Conservation (phyloP, 2,329 filamentous ascomycete genomes). For the Exophiala bonariae region DNA sequence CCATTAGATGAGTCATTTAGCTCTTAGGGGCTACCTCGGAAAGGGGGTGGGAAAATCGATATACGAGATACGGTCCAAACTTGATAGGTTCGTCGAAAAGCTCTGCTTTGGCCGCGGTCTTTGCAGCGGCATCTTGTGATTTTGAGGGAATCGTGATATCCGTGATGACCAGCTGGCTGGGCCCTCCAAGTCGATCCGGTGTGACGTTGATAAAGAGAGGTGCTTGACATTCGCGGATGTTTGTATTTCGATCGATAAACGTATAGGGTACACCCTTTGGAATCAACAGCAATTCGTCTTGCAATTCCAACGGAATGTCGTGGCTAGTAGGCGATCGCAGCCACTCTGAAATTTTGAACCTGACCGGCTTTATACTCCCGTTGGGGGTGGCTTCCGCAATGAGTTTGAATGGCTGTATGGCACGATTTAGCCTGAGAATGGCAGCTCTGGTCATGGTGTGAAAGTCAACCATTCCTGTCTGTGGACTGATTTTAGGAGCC, state of each 20-base stretch:
- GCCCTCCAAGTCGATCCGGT: background rate
- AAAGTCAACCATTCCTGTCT: conserved; percentile 66
- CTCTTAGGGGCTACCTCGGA: background rate
- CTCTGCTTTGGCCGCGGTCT: conserved; percentile 17
- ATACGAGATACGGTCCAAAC: conserved; percentile 15
- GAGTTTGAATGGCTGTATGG: conserved; percentile 21
- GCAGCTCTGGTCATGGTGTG: conserved; percentile 52
- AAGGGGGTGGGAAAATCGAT: conserved; percentile 17
- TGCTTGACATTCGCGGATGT: conserved; percentile 34
- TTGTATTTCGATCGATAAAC: conserved; percentile 32
- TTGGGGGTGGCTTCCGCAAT: conserved; percentile 12
- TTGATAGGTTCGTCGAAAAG: conserved; percentile 12
- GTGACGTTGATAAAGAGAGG: conserved; percentile 38
- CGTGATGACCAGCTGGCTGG: conserved; percentile 16
- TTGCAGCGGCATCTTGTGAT: conserved; percentile 9
- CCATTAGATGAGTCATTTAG: conserved; percentile 12
- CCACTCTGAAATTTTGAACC: conserved; percentile 8
- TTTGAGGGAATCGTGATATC: conserved; percentile 19
- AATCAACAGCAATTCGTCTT: conserved; percentile 10
- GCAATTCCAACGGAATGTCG: conserved; percentile 15
- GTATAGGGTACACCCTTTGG: conserved; percentile 37
- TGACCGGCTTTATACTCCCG: background rate
- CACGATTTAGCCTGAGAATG: conserved; percentile 46
- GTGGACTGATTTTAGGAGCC: conserved; percentile 72
- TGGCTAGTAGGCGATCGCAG: conserved; percentile 10